Conservation (phyloP, 1,284 basidiomycete species). For the Ustilago nuda region DNA sequence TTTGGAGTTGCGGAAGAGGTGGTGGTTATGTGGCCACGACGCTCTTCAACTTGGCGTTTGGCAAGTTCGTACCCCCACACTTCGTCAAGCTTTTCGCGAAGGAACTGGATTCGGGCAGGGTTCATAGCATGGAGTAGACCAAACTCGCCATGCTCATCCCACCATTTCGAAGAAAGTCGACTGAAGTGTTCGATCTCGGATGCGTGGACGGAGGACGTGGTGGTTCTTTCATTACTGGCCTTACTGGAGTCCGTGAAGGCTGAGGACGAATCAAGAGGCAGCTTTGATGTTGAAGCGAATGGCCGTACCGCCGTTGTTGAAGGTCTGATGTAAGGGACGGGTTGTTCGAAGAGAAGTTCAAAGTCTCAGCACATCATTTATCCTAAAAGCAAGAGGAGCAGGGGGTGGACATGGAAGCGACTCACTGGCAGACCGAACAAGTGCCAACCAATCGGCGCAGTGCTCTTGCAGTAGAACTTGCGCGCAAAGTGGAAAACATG, state of each 20-base stretch:
- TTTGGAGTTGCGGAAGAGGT: constrained; percentile 68
- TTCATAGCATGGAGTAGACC: constrained; percentile 94
- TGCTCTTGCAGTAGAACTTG: constrained; percentile 10
- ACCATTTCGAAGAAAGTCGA: constrained; percentile 90
- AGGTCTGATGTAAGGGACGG: constrained; percentile 1
- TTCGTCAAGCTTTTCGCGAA: constrained; percentile 78
- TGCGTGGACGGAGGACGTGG: constrained; percentile 53
- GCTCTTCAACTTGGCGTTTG: constrained; percentile 27
- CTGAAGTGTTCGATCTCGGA: constrained; percentile 84
- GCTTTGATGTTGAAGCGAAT: constrained; percentile 40
- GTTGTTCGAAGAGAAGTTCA: background rate
- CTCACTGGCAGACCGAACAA: constrained; percentile 42
- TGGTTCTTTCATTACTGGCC: background rate
- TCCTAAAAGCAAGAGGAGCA: background rate
- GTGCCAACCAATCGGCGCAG: constrained; percentile 10
- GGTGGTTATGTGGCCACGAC: background rate
- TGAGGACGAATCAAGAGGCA: constrained; percentile 36
- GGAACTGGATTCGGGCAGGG: constrained; percentile 84
- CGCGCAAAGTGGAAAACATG: constrained; percentile 12
- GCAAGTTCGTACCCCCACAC: constrained; percentile 64
- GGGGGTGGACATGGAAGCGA: background rate
- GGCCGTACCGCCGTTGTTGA: constrained; percentile 6
- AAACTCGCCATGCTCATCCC: constrained; percentile 95
- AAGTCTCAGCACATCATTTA: constrained; percentile 23
- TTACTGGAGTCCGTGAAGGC: background rate